Percentiles rank a stretch among this genome's conserved stretches.
Evolutionary conservation across 2,329 filamentous ascomycete species (phyloP).

Genomic region (Incumbomyces delicatus): DNA sequence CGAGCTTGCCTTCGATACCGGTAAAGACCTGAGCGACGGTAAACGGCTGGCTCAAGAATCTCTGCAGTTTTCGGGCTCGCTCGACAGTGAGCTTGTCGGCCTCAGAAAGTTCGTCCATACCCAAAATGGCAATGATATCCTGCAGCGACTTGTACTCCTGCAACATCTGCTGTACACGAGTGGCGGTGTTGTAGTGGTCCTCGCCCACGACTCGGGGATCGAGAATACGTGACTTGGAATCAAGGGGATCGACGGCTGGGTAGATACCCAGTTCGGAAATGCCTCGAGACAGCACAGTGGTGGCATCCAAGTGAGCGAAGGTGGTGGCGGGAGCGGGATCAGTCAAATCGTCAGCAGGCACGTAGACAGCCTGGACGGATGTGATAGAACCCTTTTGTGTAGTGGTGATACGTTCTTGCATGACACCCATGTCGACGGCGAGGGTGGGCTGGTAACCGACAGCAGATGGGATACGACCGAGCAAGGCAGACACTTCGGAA

Average conservation of each 20-base stretch:
- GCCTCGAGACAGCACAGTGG: constrained; percentile 99
- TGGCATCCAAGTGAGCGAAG: constrained; percentile 99
- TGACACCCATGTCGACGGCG: constrained; percentile 95
- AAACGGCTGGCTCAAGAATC: constrained; percentile 99
- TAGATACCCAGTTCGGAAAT: constrained; percentile 99
- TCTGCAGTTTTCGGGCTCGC: constrained; percentile 99
- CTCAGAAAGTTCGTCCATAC: constrained; percentile 99
- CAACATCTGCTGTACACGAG: constrained; percentile 95
- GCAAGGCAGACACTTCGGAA: constrained; percentile 98
- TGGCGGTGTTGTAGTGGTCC: constrained; percentile 93
- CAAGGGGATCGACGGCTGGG: constrained; percentile 97
- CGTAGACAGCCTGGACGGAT: constrained; percentile 99
- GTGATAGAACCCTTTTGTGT: constrained; percentile 99
- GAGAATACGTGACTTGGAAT: constrained; percentile 99
- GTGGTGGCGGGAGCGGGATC: constrained; percentile 98
- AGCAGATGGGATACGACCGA: constrained; percentile 99
- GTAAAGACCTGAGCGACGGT: constrained; percentile 64
- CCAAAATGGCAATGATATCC: constrained; percentile 99
- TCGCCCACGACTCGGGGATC: constrained; percentile 97
- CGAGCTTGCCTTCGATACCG: constrained; percentile 89
- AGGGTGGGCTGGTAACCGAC: constrained; percentile 99
- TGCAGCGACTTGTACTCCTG: constrained; percentile 99
- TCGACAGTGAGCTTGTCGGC: constrained; percentile 99
- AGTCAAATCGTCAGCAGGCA: constrained; percentile 99
- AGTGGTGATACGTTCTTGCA: constrained; percentile 99